These are phyloP conservation scores for Phytophthora cryptogea DNA, from an alignment of 352 stramenopile genomes.

Conservation along the genomic window DNA sequence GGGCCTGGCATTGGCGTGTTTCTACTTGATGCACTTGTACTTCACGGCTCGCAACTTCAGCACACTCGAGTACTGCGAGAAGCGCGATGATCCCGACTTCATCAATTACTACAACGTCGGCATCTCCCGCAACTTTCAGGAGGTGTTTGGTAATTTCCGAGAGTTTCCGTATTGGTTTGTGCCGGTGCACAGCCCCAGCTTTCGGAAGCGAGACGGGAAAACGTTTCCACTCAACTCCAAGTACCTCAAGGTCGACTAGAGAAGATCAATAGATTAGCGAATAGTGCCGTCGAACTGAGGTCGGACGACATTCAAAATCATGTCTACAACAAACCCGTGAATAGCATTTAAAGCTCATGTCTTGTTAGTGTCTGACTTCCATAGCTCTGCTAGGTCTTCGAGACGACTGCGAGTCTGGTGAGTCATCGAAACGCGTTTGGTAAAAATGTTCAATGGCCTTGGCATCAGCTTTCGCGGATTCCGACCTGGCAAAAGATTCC, in stretches of 20 bases:
- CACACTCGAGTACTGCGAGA: slow-evolving; percentile 90
- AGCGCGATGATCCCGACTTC: slow-evolving; percentile 74
- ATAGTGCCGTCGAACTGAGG: neutral
- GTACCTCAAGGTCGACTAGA: slow-evolving; percentile 57
- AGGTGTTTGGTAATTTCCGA: slow-evolving; percentile 70
- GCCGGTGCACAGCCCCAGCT: slow-evolving; percentile 61
- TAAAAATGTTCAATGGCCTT: slow-evolving; percentile 58
- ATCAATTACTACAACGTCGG: slow-evolving; percentile 85
- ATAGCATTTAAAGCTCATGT: neutral
- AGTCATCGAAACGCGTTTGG: slow-evolving; percentile 63
- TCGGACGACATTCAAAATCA: neutral
- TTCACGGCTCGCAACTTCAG: slow-evolving; percentile 76
- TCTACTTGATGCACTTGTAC: slow-evolving; percentile 80
- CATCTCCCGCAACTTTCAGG: slow-evolving; percentile 71
- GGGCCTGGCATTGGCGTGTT: slow-evolving; percentile 66
- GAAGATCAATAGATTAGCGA: slow-evolving; percentile 19
- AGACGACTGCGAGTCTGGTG: slow-evolving; percentile 15
- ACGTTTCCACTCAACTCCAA: slow-evolving; percentile 64
- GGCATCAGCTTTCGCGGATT: slow-evolving; percentile 19
- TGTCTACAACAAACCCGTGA: neutral
- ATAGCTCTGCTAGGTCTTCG: slow-evolving; percentile 8
- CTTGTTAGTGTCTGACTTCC: slow-evolving; percentile 11
- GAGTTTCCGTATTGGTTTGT: slow-evolving; percentile 79
- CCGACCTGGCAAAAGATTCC: neutral
- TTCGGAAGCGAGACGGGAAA: slow-evolving; percentile 43